Conservation (phyloP, 148 eudicot species). For the Chenopodium quinoa region DNA sequence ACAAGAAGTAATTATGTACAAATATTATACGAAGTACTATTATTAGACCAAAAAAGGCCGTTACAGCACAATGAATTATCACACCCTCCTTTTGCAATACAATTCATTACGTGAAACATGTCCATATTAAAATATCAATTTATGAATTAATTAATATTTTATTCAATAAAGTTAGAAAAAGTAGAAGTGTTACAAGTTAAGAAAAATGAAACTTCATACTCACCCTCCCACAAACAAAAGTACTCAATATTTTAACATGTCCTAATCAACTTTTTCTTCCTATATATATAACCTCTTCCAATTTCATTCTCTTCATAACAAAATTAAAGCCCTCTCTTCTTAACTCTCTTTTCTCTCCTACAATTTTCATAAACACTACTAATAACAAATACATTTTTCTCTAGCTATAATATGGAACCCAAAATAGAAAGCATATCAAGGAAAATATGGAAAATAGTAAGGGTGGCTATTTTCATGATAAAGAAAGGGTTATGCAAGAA, state of each 20-base stretch:
- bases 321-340: slow-evolving; percentile 10
- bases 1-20: too few relatives aligned
- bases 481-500: slow-evolving; percentile 52
- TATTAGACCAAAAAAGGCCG: too few relatives aligned
- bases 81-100: neutral
- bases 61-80: too few relatives aligned
- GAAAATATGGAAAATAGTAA: slow-evolving; percentile 43
- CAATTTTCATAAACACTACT: too few relatives aligned
- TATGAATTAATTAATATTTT: too few relatives aligned
- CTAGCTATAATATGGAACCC: slow-evolving; percentile 40
- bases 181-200: slow-evolving; percentile 5
- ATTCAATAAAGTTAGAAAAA: slow-evolving; percentile 15
- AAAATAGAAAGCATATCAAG: slow-evolving; percentile 39
- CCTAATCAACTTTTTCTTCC: slow-evolving; percentile 2
- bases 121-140: too few relatives aligned
- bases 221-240: slow-evolving; percentile 17
- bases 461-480: slow-evolving; percentile 47
- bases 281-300: slow-evolving; percentile 20
- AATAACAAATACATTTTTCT: too few relatives aligned
- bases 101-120: slow-evolving; percentile 10
- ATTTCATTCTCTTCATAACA: slow-evolving; percentile 1
- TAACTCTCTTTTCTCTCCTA: neutral
- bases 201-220: slow-evolving; percentile 17
- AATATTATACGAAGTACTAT: too few relatives aligned
- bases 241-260: neutral